Evolutionary conservation across 352 stramenopile species (phyloP), one percentile per base, ranked within the genome.

Genomic region (Pythium myriotylum): DNA sequence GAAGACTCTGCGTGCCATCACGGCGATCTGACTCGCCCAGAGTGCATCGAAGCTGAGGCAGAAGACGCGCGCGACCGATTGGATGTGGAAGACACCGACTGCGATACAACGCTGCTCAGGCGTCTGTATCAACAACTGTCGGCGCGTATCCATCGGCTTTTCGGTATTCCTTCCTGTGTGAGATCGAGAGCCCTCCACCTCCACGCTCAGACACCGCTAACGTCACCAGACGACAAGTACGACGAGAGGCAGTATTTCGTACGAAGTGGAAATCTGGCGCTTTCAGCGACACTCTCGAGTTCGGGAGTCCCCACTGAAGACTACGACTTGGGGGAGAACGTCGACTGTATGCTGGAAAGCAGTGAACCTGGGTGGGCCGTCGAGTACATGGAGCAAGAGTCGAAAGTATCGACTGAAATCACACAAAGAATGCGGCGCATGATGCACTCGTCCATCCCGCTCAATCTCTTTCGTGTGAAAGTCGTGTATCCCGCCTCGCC

Each of bases 361-460:
- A 40, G 81, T 22, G 84, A 94, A 35, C 76, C 83, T 17, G 82
- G 84, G 5, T 94, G 84, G 84, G 79, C 84, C 2, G 71, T 94
- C 14, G 77, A 91, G 59, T 94, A 94, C 67, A 84, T 91, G 72
- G 78, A 94, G 51, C 75, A 86, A 49, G 82, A 86, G 66, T 76
- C 81, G 2, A 68, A 60, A 12, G 74, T 94, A 20, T 76, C 84
- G 17, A 77, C 71, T 7, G 78, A 81, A 45, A 79, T 94, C 59
- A 82, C 73, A 40, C 82, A 72, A 4, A 71, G 77, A 17, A 94
- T 94, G 84, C 68, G 68, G 6, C 61, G 75, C 54, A 94, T 94
- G 82, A 94, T 94, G 84, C 81, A 94, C 54, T 89, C 80, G 41
- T 76, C 69, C 16, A 75, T 94, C 16, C 76, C 84, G 32, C 59